These are phyloP conservation scores for Corylus avellana DNA, from an alignment of 306 rosid species.

Conservation along the genomic window DNA sequence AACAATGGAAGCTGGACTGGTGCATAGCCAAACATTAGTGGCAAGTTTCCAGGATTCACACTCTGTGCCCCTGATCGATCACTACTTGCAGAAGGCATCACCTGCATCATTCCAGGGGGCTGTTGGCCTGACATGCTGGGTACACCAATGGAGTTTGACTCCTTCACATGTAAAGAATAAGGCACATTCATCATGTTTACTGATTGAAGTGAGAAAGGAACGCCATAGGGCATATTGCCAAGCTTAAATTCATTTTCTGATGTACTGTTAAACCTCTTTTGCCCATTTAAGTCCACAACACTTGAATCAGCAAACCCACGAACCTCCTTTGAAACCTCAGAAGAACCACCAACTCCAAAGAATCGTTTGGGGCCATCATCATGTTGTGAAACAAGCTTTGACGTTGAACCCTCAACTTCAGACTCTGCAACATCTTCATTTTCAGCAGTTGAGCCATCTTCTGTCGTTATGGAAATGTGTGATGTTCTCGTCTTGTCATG, in stretches of 20 bases:
- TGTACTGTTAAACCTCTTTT: conserved; percentile 57
- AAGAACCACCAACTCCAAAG: conserved; percentile 51
- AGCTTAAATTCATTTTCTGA: conserved; percentile 70
- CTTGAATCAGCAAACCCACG: conserved; percentile 46
- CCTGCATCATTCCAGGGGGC: conserved; percentile 72
- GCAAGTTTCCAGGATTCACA: conserved; percentile 62
- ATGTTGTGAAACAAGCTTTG: conserved; percentile 56
- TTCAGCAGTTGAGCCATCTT: conserved; percentile 91
- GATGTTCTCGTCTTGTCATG: conserved; percentile 73
- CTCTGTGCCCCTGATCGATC: conserved; percentile 61
- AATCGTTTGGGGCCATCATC: conserved; percentile 62
- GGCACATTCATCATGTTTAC: conserved; percentile 65
- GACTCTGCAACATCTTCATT: conserved; percentile 97
- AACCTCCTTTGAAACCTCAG: conserved; percentile 63
- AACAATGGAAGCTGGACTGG: conserved; percentile 76
- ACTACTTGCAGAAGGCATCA: conserved; percentile 50
- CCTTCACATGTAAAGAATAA: conserved; percentile 56
- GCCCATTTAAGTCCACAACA: conserved; percentile 57
- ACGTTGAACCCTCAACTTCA: conserved; percentile 79
- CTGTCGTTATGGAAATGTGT: conserved; percentile 58
- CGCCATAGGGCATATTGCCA: conserved; percentile 48
- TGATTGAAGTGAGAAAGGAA: conserved; percentile 58
- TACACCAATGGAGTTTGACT: conserved; percentile 50
- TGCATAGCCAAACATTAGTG: conserved; percentile 72
- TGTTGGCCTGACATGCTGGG: conserved; percentile 43